Conservation (phyloP, 192 early-diverging fungal species). For the Backusella macrospora region DNA sequence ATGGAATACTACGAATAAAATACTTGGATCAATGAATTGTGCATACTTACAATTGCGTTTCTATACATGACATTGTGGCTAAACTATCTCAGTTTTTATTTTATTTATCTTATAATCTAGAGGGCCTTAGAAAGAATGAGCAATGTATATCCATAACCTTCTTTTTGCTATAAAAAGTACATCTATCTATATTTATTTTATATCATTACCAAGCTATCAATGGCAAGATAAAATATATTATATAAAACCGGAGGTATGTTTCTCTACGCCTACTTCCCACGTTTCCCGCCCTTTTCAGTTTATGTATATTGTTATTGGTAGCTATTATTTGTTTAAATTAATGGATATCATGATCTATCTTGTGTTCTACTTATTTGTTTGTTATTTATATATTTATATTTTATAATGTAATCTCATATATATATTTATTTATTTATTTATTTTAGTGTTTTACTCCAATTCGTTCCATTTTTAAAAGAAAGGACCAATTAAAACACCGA, state of each 20-base stretch:
- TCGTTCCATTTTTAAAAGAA: background rate
- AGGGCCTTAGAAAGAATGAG: background rate
- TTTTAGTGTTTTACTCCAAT: slow-evolving; percentile 13
- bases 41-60: background rate
- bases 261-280: slow-evolving; percentile 8
- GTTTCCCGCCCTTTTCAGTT: slow-evolving; percentile 5
- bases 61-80: background rate
- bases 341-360: slow-evolving; percentile 14
- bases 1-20: background rate
- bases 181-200: background rate
- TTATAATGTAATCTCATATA: slow-evolving; percentile 7
- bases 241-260: slow-evolving; percentile 14
- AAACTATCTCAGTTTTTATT: background rate
- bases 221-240: background rate
- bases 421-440: background rate
- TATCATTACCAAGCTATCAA: background rate
- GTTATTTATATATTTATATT: slow-evolving; percentile 14
- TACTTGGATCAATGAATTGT: background rate
- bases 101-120: background rate
- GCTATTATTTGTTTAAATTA: slow-evolving; percentile 4
- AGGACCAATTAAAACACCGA: slow-evolving; percentile 2
- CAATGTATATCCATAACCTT: background rate
- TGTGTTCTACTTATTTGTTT: slow-evolving; percentile 12
- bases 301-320: background rate
- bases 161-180: background rate